Percentiles rank a stretch among this genome's conserved stretches.
phyloP scores from a whole-genome alignment of 768 basidiomycete genomes.

The Pulveroboletus ravenelii region DNA sequence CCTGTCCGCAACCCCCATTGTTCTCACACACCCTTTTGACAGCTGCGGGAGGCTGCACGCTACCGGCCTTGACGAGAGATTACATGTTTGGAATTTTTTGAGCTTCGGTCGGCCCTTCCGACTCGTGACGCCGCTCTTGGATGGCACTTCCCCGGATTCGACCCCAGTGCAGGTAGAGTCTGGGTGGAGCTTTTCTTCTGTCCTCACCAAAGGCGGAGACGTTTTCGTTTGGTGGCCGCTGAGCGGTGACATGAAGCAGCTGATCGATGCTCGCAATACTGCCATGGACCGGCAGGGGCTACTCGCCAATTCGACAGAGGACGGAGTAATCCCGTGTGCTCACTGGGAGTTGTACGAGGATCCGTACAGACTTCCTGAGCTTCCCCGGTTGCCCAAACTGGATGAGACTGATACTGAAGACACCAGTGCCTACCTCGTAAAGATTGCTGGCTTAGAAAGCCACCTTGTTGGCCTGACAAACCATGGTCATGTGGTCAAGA shows the following conservation, averaged over 20 bases:
- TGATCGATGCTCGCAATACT: constrained; percentile 35
- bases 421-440: constrained; percentile 49
- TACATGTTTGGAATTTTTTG: constrained; percentile 68
- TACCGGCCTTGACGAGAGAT: constrained; percentile 53
- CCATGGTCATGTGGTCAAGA: constrained; percentile 70
- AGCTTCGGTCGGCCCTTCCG: constrained; percentile 78
- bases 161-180: constrained; percentile 63
- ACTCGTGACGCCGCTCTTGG: constrained; percentile 38
- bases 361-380: constrained; percentile 53
- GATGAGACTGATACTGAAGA: constrained; percentile 21
- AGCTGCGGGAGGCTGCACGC: constrained; percentile 80
- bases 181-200: constrained; percentile 76
- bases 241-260: constrained; percentile 37
- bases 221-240: constrained; percentile 76
- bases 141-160: constrained; percentile 41
- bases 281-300: constrained; percentile 42
- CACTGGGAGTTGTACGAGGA: constrained; percentile 53
- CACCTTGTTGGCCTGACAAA: constrained; percentile 78
- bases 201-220: constrained; percentile 67
- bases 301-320: constrained; percentile 30
- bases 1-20: neutral
- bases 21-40: constrained; percentile 13
- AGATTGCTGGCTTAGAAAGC: constrained; percentile 75
- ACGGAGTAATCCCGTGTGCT: constrained; percentile 53
- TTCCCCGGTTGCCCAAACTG: constrained; percentile 59